These are phyloP conservation scores for Diutina neorugosa DNA, from an alignment of 1,139 yeast species.

Conservation along the genomic window DNA sequence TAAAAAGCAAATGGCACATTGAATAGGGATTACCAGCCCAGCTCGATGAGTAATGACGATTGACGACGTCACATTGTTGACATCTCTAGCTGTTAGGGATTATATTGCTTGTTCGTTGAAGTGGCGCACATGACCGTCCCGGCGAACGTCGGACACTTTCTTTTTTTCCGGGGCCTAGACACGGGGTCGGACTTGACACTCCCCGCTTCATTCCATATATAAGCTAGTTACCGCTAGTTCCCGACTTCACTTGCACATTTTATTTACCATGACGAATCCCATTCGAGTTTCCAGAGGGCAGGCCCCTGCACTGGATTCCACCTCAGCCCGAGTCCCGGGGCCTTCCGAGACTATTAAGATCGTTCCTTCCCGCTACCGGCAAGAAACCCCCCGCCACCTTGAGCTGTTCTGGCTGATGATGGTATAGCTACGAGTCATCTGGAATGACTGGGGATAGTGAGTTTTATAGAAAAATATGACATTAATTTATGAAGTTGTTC, in stretches of 20 bases:
- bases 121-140: neutral
- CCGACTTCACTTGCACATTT: neutral
- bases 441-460: neutral
- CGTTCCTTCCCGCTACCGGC: neutral
- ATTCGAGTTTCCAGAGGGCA: neutral
- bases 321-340: neutral
- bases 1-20: no score
- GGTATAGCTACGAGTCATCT: neutral
- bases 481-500: neutral
- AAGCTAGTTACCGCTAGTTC: neutral
- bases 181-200: constrained; percentile 4
- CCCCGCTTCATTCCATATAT: neutral
- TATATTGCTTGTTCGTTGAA: no score
- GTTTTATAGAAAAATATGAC: neutral
- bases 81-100: no score
- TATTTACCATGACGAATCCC: neutral
- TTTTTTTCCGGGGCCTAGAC: neutral
- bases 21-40: neutral
- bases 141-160: neutral
- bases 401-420: constrained; percentile 3
- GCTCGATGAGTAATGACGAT: no score
- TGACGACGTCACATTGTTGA: no score
- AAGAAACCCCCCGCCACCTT: neutral
- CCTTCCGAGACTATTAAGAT: neutral
- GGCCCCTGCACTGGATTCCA: neutral